Conservation (phyloP, 2,329 filamentous ascomycete genomes). For the Boeremia lycopersici region DNA sequence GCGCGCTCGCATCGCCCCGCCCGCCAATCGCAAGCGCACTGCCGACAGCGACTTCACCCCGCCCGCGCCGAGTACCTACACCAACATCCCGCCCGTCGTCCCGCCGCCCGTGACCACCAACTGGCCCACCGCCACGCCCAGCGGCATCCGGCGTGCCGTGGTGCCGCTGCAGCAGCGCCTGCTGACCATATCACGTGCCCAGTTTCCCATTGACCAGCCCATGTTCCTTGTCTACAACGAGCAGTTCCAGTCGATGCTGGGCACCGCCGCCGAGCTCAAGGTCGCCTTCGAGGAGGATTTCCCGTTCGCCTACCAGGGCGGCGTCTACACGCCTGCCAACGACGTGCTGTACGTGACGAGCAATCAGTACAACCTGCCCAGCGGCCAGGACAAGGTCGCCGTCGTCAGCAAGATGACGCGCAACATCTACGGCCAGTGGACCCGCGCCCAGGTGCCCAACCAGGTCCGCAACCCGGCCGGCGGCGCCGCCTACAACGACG, state of each 20-base stretch:
- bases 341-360: conserved; percentile 49
- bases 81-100: conserved; percentile 2
- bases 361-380: conserved; percentile 36
- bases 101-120: conserved; percentile 3
- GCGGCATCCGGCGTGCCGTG: conserved; percentile 12
- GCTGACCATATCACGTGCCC: conserved; percentile 9
- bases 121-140: conserved; percentile 14
- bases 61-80: conserved; percentile 11
- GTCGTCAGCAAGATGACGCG: conserved; percentile 23
- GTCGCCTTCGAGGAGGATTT: conserved; percentile 65
- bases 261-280: conserved; percentile 16
- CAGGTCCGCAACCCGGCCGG: conserved; percentile 31
- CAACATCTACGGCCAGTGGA: conserved; percentile 18
- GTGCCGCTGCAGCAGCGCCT: conserved; percentile 19
- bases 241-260: conserved; percentile 16
- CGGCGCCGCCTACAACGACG: conserved; percentile 36
- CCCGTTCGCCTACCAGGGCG: conserved; percentile 61
- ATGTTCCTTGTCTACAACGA: conserved; percentile 19
- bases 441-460: conserved; percentile 13
- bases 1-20: conserved; percentile 11
- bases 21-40: background rate
- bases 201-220: conserved; percentile 11
- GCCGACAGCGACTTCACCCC: conserved; percentile 5
- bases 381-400: conserved; percentile 27
- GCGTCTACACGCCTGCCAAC: conserved; percentile 44